A percentile compares a stretch with the other conserved stretches of the same genome.
Conservation (phyloP, 1,139 yeast genomes). For the Magnusiomyces ingens region DNA sequence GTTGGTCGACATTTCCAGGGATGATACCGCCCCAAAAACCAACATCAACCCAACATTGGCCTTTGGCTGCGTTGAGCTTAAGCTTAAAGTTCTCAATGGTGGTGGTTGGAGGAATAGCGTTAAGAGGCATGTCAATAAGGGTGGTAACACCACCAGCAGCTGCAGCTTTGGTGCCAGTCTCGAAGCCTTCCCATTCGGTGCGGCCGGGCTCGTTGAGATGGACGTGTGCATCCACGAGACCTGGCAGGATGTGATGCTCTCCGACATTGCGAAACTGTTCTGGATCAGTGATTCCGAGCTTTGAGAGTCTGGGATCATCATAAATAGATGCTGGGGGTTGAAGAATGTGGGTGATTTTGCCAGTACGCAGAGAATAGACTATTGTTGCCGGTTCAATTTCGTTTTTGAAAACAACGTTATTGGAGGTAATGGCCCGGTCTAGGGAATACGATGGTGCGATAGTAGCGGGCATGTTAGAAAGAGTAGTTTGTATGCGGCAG, state of each 20-base stretch:
- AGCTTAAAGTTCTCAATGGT: constrained; percentile 65
- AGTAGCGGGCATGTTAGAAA: not conserved
- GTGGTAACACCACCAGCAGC: constrained; percentile 96
- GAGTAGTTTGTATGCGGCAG: not conserved
- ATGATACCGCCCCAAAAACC: constrained; percentile 96
- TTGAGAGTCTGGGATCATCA: not conserved
- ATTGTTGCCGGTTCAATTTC: constrained; percentile 57
- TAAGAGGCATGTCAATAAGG: constrained; percentile 91
- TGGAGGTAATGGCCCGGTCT: constrained; percentile 51
- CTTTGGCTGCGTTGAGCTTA: constrained; percentile 70
- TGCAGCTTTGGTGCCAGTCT: constrained; percentile 86
- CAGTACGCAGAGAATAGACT: constrained; percentile 54
- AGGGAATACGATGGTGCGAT: constrained; percentile 1
- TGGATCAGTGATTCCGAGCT: not conserved
- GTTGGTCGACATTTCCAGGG: constrained; percentile 60
- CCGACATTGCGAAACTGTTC: constrained; percentile 27
- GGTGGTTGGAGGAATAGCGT: constrained; percentile 94
- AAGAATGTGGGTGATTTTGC: constrained; percentile 42
- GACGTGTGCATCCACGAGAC: constrained; percentile 88
- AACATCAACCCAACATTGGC: constrained; percentile 86
- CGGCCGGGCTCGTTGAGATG: constrained; percentile 92
- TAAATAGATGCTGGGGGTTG: not conserved
- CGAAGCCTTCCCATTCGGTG: constrained; percentile 95
- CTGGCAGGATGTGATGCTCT: constrained; percentile 72
- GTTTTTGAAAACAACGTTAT: constrained; percentile 52